Conservation (phyloP, 208 protist species). For the Crithidia fasciculata region DNA sequence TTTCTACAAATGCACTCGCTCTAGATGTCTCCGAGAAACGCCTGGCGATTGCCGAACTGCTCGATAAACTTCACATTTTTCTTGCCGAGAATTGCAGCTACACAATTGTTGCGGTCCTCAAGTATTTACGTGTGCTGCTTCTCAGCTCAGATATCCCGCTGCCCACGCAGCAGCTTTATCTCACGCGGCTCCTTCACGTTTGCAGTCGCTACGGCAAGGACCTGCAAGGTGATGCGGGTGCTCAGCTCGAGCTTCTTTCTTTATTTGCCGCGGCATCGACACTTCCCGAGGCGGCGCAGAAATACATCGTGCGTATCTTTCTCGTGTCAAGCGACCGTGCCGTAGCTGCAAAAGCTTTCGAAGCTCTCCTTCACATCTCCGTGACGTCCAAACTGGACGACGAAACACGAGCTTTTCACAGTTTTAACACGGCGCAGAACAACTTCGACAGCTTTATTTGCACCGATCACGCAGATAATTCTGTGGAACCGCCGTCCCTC, state of each 20-base stretch:
- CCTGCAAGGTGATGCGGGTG: slow-evolving; percentile 8
- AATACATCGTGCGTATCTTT: slow-evolving; percentile 18
- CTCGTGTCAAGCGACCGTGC: slow-evolving; percentile 10
- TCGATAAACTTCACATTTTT: slow-evolving; percentile 17
- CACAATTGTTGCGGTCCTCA: slow-evolving; percentile 23
- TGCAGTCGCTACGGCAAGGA: slow-evolving; percentile 26
- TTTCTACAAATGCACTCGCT: not conserved
- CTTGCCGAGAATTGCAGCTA: slow-evolving; percentile 24
- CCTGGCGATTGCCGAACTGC: slow-evolving; percentile 14
- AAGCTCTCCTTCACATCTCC: slow-evolving; percentile 5
- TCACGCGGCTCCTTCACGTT: slow-evolving; percentile 18
- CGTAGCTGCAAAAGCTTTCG: slow-evolving; percentile 16
- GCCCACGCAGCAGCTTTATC: slow-evolving; percentile 7
- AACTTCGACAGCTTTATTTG: not conserved
- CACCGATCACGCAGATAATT: not conserved
- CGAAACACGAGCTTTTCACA: not conserved
- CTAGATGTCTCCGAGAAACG: slow-evolving; percentile 11
- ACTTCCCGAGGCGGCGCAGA: slow-evolving; percentile 1
- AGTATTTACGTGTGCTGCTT: slow-evolving; percentile 13
- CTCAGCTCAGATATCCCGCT: slow-evolving; percentile 4
- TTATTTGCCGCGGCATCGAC: not conserved
- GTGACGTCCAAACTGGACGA: not conserved
- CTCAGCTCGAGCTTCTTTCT: slow-evolving; percentile 25
- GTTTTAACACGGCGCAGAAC: not conserved
- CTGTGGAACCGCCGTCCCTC: not conserved